These are phyloP conservation scores for Nitzschia sp. DNA, from an alignment of 108 stramenopile genomes.

Conservation along the genomic window DNA sequence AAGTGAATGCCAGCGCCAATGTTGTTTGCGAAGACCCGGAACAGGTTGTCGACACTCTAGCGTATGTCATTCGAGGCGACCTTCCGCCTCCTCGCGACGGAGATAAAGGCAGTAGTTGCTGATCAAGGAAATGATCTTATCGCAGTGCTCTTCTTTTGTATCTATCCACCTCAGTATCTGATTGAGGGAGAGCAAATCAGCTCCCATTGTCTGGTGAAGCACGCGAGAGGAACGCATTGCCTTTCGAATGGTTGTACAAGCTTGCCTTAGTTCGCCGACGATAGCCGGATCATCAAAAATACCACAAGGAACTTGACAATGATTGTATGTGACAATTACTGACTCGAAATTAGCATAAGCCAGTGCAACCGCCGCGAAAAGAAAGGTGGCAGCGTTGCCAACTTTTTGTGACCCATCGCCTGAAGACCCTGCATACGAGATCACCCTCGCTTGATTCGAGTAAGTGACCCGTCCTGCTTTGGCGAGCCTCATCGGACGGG, in stretches of 20 bases:
- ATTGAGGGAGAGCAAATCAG: constrained; percentile 59
- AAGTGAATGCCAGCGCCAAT: constrained; percentile 78
- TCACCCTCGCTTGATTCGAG: too few relatives aligned
- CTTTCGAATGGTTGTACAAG: constrained; percentile 67
- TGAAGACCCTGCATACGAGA: too few relatives aligned
- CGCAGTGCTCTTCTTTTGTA: constrained; percentile 76
- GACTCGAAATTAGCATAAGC: too few relatives aligned
- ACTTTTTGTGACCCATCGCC: too few relatives aligned
- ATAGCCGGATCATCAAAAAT: constrained; percentile 77
- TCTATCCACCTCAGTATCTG: constrained; percentile 84
- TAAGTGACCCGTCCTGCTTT: too few relatives aligned
- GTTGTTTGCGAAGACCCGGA: constrained; percentile 75
- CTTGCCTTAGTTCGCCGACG: constrained; percentile 58
- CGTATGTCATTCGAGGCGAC: constrained; percentile 77
- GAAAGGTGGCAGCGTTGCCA: too few relatives aligned
- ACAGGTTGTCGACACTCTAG: constrained; percentile 84
- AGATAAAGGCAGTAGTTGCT: constrained; percentile 78
- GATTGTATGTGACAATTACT: too few relatives aligned
- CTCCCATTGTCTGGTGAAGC: constrained; percentile 48
- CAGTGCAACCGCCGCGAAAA: too few relatives aligned
- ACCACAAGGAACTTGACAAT: too few relatives aligned
- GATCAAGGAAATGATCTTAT: constrained; percentile 69
- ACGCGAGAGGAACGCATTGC: constrained; percentile 72
- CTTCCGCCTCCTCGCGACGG: constrained; percentile 72
- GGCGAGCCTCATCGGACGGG: too few relatives aligned